Base-by-base conservation (phyloP, 352 stramenopile genomes). In the Globisporangium parvum region DNA sequence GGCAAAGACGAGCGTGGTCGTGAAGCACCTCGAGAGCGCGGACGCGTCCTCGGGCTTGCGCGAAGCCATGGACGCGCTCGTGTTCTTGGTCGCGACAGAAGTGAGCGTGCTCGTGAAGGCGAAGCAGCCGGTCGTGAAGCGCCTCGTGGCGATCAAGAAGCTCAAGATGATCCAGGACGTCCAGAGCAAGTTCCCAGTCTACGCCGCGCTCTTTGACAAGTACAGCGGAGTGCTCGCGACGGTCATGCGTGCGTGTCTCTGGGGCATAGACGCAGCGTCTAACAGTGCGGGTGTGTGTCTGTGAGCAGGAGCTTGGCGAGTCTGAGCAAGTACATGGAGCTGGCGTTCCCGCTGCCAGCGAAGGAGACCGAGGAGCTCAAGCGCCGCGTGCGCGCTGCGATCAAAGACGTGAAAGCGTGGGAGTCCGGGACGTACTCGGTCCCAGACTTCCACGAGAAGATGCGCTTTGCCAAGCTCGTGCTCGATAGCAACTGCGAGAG, bases 361-460 rank as follows among this genome's bases (percentile, higher is more conserved):
- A 56, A 56, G 26, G 51, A 57, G 49, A 63, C 48, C 17, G 49
- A 63, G 6, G 57, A 63, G 41, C 57, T 63, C 41, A 56, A 51
- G 33, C 48, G 51, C 23, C 57, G 51, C 31, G 35, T 63, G 21
- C 49, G 49, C 14, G 47, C 26, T 17, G 35, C 56, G 39, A 18
- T 62, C 10, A 56, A 45, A 33, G 56, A 62, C 31, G 48, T 57
- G n/a, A 57, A 57, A 10, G 39, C 56, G n/a, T 62, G 56, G 56
- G 50, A 55, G 31, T 21, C 10, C 0, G 50, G 50, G 5, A 47
- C 37, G 12, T 62, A 57, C 41, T 57, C 56, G 6, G 56, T 62
- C n/a, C 40, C 56, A 2, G 56, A 62, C 44, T 62, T 62, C 21
- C 39, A 57, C 10, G 56, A 62, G 26, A 62, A 62, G 33, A 62